Evolutionary conservation across 805 yeast genomes (phyloP).

Genomic region (Candida hungchunana): DNA sequence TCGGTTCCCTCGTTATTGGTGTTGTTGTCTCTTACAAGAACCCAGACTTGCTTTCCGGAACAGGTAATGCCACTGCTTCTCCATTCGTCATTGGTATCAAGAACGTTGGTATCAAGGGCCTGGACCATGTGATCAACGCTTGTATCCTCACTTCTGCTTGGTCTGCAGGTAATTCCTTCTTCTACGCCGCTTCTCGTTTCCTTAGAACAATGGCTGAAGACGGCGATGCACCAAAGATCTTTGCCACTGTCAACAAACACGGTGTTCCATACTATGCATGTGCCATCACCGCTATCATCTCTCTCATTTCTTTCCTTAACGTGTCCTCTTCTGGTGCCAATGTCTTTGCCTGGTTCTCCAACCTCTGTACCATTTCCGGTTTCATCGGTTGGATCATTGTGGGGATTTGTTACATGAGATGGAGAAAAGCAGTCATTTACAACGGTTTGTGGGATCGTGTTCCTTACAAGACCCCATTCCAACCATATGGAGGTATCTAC

Average conservation of each 20-base stretch:
- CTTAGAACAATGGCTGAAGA: conserved; percentile 67
- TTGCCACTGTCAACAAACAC: conserved; percentile 44
- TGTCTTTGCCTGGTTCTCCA: conserved; percentile 68
- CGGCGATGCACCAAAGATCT: conserved; percentile 71
- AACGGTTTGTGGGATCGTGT: conserved; percentile 52
- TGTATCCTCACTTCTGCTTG: conserved; percentile 74
- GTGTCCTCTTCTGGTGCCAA: conserved; percentile 52
- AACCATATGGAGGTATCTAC: conserved; percentile 56
- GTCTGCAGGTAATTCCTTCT: conserved; percentile 78
- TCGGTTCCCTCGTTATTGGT: conserved; percentile 67
- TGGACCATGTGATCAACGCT: conserved; percentile 76
- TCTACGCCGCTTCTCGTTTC: conserved; percentile 73
- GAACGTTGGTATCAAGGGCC: conserved; percentile 56
- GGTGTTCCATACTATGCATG: conserved; percentile 71
- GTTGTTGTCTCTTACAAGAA: conserved; percentile 62
- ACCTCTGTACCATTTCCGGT: conserved; percentile 74
- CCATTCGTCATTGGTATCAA: conserved; percentile 83
- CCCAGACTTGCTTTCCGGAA: conserved; percentile 42
- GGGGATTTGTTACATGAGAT: conserved; percentile 60
- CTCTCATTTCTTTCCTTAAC: conserved; percentile 65
- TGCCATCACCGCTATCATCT: conserved; percentile 37
- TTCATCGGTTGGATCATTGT: conserved; percentile 73
- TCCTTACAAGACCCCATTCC: conserved; percentile 52
- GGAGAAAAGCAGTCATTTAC: conserved; percentile 58
- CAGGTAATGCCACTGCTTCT: conserved; percentile 63